Evolutionary conservation across 345 rosid species (phyloP).

Genomic region (Crucihimalaya himalaica): DNA sequence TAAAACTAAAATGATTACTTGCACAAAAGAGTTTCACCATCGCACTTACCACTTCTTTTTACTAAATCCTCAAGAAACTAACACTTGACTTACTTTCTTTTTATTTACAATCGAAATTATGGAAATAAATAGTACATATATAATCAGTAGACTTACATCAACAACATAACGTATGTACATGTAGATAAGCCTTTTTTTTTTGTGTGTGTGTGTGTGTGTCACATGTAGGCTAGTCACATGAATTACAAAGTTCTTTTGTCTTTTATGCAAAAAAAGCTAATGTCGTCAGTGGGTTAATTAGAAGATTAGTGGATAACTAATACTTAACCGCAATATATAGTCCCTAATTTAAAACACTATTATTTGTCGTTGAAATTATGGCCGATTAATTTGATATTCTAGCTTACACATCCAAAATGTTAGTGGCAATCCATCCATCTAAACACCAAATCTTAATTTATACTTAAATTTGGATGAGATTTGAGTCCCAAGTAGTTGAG

Average conservation of each 20-base stretch:
- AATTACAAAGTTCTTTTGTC: neutral
- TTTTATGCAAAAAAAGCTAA: neutral
- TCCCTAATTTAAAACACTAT: neutral
- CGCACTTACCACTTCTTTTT: too few relatives aligned
- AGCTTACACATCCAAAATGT: constrained; percentile 10
- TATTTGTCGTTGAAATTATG: neutral
- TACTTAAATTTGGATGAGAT: constrained; percentile 1
- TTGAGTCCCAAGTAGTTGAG: constrained; percentile 11
- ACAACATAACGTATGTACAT: too few relatives aligned
- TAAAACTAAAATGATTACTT: too few relatives aligned
- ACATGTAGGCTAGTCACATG: too few relatives aligned
- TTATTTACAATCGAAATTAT: too few relatives aligned
- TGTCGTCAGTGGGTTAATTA: neutral
- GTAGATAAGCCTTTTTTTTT: too few relatives aligned
- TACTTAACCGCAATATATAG: neutral
- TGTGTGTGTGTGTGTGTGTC: too few relatives aligned
- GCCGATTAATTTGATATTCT: neutral
- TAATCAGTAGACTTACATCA: too few relatives aligned
- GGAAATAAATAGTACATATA: too few relatives aligned
- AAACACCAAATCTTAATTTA: constrained; percentile 5
- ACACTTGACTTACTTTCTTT: too few relatives aligned
- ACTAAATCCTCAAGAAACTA: too few relatives aligned
- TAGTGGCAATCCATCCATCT: neutral
- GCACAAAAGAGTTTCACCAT: too few relatives aligned
- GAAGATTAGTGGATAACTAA: constrained; percentile 7